Base-by-base conservation (phyloP, 805 yeast genomes). In the Candida ficus region DNA sequence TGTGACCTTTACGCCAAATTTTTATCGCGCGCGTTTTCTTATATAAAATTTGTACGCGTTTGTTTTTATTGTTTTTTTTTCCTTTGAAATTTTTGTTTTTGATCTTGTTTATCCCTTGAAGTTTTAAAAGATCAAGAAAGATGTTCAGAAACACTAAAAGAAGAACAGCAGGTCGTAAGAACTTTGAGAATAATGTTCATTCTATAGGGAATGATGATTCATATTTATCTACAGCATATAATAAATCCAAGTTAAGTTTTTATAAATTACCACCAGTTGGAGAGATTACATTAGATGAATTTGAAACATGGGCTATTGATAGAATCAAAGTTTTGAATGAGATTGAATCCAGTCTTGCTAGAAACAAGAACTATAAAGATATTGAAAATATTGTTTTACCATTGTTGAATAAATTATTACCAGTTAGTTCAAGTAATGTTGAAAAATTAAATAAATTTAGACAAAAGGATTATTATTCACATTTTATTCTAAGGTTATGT, bases 281-380 rank as follows among this genome's bases (percentile, higher is more conserved):
- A 12, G 98, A 93, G 61, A 80, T 93, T 53, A 87, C 97, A 0
- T 62, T 93, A 14, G 97, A 90, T 48, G 86, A 93, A 54, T 93
- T 93, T 62, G 99, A 93, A 63, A 71, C 73, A 5, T 93, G 97
- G 96, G 98, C 98, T 5, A 82, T 93, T 40, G 98, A 91, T 56
- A 67, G 99, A 44, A 69, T 91, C 47, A 80, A 83, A 56, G 76
- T 93, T 8, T 68, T 93, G 43, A 74, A 89, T 40, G 96, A 88
- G 57, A 81, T 93, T 37, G 97, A 91, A 54, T 74, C 87, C 1
- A 76, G 84, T 47, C 54, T 73, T 32, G 77, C 82, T 19, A 71
- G 95, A 50, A 79, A 80, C 44, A 78, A 79, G 53, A 60, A 73
- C 1, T 56, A 74, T 35, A 76, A 74, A 48, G 96, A 89, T 42